A percentile compares a stretch with the other conserved stretches of the same genome.
These are phyloP conservation scores for Neurospora crassa DNA, from an alignment of 2,329 filamentous ascomycete genomes.

Conservation along the genomic window DNA sequence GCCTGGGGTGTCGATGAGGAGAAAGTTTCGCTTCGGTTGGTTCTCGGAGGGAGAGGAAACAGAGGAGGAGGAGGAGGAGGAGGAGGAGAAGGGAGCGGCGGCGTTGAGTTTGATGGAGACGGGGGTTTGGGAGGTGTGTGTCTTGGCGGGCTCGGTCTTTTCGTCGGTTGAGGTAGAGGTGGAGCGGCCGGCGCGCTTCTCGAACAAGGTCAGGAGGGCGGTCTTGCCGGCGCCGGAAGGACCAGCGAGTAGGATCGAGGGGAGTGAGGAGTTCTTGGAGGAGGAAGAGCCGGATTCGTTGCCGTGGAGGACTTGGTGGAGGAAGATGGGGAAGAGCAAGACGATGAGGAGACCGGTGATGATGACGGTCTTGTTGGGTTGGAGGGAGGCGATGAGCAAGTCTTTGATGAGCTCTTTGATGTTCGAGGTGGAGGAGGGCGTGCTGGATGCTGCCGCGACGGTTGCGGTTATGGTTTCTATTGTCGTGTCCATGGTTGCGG, in stretches of 20 bases:
- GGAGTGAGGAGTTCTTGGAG: slow-evolving; percentile 55
- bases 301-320: slow-evolving; percentile 57
- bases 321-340: slow-evolving; percentile 62
- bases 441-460: slow-evolving; percentile 9
- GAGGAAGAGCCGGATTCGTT: slow-evolving; percentile 38
- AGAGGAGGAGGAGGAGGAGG: slow-evolving; percentile 31
- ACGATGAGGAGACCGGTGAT: slow-evolving; percentile 60
- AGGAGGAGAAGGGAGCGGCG: slow-evolving; percentile 28
- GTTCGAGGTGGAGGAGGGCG: slow-evolving; percentile 24
- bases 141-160: slow-evolving; percentile 24
- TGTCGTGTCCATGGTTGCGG: neutral
- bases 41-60: slow-evolving; percentile 34
- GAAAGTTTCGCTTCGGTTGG: slow-evolving; percentile 51
- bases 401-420: slow-evolving; percentile 22
- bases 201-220: slow-evolving; percentile 65
- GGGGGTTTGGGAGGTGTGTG: slow-evolving; percentile 45
- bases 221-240: slow-evolving; percentile 84
- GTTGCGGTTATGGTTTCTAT: neutral
- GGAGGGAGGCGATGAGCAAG: slow-evolving; percentile 44
- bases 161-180: slow-evolving; percentile 14
- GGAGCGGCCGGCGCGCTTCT: slow-evolving; percentile 22
- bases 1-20: slow-evolving; percentile 82
- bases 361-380: slow-evolving; percentile 53
- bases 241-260: slow-evolving; percentile 72
- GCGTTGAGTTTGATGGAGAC: slow-evolving; percentile 46